phyloP scores from a whole-genome alignment of 139 green algal species.

The Chlamydomonas applanata region DNA sequence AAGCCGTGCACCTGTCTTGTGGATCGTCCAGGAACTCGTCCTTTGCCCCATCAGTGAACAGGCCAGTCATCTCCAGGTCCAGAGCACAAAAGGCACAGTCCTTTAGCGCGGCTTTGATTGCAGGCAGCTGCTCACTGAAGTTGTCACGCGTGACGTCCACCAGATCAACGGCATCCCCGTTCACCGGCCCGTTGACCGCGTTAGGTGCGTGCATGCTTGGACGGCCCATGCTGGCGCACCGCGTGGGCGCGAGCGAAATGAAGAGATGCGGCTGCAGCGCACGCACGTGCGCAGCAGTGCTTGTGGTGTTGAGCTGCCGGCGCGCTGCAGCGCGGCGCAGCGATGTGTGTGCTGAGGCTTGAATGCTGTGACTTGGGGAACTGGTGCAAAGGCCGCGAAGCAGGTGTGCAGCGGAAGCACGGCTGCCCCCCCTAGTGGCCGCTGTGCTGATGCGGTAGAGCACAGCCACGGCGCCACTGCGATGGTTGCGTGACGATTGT shows the following conservation, averaged over 20 bases:
- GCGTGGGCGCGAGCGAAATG: not conserved
- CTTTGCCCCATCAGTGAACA: slow-evolving; percentile 54
- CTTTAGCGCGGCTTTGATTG: slow-evolving; percentile 18
- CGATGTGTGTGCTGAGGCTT: too few species aligned
- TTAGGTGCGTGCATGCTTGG: not conserved
- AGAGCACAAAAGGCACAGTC: slow-evolving; percentile 51
- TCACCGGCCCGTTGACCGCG: not conserved
- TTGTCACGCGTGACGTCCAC: slow-evolving; percentile 11
- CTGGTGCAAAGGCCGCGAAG: too few species aligned
- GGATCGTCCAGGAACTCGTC: slow-evolving; percentile 66
- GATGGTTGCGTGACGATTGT: too few species aligned
- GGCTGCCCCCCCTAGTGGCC: too few species aligned
- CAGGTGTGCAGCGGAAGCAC: too few species aligned
- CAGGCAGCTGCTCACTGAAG: not conserved
- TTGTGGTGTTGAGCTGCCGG: too few species aligned
- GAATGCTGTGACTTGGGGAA: too few species aligned
- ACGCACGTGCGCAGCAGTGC: not conserved
- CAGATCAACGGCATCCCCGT: not conserved
- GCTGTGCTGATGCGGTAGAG: too few species aligned
- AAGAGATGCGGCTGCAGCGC: not conserved
- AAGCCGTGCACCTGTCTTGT: slow-evolving; percentile 53
- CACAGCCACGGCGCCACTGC: too few species aligned
- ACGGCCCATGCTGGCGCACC: not conserved
- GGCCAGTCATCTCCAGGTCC: slow-evolving; percentile 79
- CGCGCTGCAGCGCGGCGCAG: too few species aligned